These are phyloP conservation scores for Biscogniauxia marginata DNA, from an alignment of 2,329 filamentous ascomycete species.

Conservation along the genomic window DNA sequence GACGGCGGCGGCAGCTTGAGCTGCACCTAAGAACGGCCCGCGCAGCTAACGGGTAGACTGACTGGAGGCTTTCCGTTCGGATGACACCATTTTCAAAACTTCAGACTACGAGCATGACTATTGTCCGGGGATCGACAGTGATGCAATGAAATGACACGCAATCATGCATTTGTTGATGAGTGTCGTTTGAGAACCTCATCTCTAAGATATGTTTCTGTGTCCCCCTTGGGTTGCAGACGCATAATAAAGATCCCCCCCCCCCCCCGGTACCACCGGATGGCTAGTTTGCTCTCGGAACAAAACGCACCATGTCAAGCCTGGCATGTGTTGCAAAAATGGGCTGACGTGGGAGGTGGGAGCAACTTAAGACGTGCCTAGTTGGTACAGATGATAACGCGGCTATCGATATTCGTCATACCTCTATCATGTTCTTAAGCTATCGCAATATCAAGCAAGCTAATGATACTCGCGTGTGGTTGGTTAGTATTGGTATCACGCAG, in stretches of 20 bases:
- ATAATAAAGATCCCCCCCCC: no score
- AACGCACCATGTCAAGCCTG: conserved; percentile 9
- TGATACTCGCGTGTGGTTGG: background rate
- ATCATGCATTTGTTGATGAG: conserved; percentile 14
- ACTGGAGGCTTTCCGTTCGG: conserved; percentile 9
- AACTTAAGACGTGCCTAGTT: conserved; percentile 6
- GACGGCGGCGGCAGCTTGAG: background rate
- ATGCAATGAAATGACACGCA: conserved; percentile 14
- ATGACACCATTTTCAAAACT: conserved; percentile 9
- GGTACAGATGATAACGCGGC: conserved; percentile 7
- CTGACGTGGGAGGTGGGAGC: conserved; percentile 19
- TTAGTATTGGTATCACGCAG: no score
- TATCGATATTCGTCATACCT: conserved; percentile 12
- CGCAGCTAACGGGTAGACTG: background rate
- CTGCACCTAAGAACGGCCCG: background rate
- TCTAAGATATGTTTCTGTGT: background rate
- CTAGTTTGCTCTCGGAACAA: background rate
- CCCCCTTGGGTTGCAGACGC: background rate
- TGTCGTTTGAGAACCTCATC: background rate
- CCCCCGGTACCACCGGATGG: no score
- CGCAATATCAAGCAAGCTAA: background rate
- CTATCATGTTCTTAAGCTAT: conserved; percentile 3
- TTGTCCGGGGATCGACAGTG: conserved; percentile 7
- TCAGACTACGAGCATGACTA: conserved; percentile 4
- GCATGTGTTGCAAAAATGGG: conserved; percentile 19